A percentile compares a stretch with the other conserved stretches of the same genome.
These are phyloP conservation scores for Cladosporium sp. DNA, from an alignment of 2,329 filamentous ascomycete species.

Conservation along the genomic window DNA sequence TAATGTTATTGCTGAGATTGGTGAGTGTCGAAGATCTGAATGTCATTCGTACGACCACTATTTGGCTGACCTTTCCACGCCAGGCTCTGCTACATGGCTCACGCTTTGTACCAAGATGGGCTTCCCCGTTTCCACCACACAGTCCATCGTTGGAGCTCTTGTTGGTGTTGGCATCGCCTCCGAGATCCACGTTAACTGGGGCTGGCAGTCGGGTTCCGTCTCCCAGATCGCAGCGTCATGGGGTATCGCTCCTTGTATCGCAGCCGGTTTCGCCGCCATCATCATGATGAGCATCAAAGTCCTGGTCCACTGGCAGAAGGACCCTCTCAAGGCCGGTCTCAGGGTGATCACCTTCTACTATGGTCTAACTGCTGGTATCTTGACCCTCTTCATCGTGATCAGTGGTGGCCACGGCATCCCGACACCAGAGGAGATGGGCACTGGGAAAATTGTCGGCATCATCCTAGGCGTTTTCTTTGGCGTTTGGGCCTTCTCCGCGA, in stretches of 20 bases:
- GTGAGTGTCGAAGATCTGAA: neutral
- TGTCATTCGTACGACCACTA: neutral
- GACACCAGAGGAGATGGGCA: conserved; percentile 25
- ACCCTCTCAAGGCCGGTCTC: neutral
- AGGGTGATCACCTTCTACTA: neutral
- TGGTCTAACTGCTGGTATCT: neutral
- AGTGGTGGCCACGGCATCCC: conserved; percentile 19
- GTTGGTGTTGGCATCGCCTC: conserved; percentile 54
- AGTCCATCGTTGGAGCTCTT: conserved; percentile 54
- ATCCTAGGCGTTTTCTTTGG: conserved; percentile 24
- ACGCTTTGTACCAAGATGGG: conserved; percentile 49
- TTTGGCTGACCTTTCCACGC: neutral
- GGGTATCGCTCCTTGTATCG: neutral
- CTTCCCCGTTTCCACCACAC: conserved; percentile 55
- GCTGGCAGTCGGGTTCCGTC: neutral
- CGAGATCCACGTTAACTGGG: conserved; percentile 14
- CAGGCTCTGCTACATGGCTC: conserved; percentile 48
- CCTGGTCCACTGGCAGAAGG: neutral
- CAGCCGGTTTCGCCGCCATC: neutral
- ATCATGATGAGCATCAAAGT: neutral
- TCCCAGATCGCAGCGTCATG: conserved; percentile 1
- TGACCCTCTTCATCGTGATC: neutral
- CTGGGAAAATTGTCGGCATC: conserved; percentile 25
- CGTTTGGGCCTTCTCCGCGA: conserved; percentile 12
- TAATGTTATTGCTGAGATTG: conserved; percentile 53